phyloP scores from a whole-genome alignment of 1,139 yeast species.

The Ogataea hybrid region DNA sequence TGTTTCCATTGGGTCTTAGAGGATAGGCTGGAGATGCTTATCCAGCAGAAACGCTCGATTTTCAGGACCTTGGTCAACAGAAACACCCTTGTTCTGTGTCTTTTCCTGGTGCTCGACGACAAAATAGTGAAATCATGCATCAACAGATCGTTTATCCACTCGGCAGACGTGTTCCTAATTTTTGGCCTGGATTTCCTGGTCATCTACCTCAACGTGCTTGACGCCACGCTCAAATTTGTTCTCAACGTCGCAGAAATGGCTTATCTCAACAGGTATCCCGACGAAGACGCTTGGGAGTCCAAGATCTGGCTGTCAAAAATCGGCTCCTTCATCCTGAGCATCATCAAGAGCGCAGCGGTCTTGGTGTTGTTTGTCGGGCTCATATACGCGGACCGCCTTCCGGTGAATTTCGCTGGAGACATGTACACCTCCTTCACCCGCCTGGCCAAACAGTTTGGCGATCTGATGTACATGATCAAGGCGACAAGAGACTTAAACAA shows the following conservation, averaged over 20 bases:
- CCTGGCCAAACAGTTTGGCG: conserved; percentile 49
- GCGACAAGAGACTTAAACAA: conserved; percentile 67
- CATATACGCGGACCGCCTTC: conserved; percentile 50
- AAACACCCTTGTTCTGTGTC: conserved; percentile 38
- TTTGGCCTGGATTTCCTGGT: conserved; percentile 80
- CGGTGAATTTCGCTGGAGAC: conserved; percentile 68
- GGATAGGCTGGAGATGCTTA: conserved; percentile 60
- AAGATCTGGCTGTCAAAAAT: conserved; percentile 61
- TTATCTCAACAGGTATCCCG: conserved; percentile 43
- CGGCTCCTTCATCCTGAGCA: conserved; percentile 47
- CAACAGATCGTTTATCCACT: conserved; percentile 52
- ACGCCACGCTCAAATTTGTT: conserved; percentile 46
- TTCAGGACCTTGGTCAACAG: conserved; percentile 33
- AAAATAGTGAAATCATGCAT: conserved; percentile 54
- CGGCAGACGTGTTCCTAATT: conserved; percentile 50
- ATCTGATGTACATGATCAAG: conserved; percentile 53
- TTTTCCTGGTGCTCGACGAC: conserved; percentile 50
- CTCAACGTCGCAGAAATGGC: conserved; percentile 59
- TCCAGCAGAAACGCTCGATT: conserved; percentile 30
- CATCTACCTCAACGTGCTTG: conserved; percentile 54
- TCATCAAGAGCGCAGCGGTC: conserved; percentile 46
- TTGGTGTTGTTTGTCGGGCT: conserved; percentile 49
- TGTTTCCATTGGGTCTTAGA: conserved; percentile 72
- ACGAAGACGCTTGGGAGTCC: conserved; percentile 70
- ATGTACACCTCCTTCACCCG: conserved; percentile 53